Percentiles rank a stretch among this genome's conserved stretches.
phyloP scores from a whole-genome alignment of 345 rosid genomes.

The Camelina laxa region DNA sequence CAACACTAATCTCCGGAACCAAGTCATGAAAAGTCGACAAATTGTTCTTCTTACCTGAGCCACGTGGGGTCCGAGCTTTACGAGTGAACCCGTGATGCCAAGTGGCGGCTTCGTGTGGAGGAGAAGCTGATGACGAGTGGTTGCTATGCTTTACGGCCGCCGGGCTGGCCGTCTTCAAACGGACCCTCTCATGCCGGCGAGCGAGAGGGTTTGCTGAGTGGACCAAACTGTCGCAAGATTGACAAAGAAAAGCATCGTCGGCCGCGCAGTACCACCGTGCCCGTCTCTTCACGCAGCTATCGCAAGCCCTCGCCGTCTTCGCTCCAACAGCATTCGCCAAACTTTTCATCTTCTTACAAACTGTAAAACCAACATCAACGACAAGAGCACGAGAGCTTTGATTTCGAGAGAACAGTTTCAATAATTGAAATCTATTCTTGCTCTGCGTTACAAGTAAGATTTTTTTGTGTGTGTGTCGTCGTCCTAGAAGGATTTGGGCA shows the following conservation, averaged over 20 bases:
- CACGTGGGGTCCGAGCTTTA: conserved; percentile 85
- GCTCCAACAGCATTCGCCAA: conserved; percentile 73
- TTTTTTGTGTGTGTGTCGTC: too few relatives aligned
- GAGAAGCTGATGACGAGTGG: conserved; percentile 17
- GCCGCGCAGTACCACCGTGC: conserved; percentile 97
- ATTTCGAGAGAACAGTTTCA: conserved; percentile 7
- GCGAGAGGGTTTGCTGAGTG: conserved; percentile 93
- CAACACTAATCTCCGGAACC: conserved; percentile 78
- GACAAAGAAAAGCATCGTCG: conserved; percentile 98
- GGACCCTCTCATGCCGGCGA: conserved; percentile 81
- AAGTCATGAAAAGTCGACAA: conserved; percentile 45
- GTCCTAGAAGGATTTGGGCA: conserved; percentile 15
- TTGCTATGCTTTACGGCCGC: conserved; percentile 8
- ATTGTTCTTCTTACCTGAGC: conserved; percentile 42
- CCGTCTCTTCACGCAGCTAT: conserved; percentile 71
- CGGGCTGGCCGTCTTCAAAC: conserved; percentile 56
- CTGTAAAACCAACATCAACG: conserved; percentile 38
- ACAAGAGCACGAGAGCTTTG: conserved; percentile 20
- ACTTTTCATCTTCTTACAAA: conserved; percentile 47
- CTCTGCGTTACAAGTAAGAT: too few relatives aligned
- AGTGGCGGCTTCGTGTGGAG: conserved; percentile 46
- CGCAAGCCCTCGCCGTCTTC: conserved; percentile 89
- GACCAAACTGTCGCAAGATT: conserved; percentile 75
- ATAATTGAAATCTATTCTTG: conserved; percentile 15
- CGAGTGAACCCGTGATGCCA: conserved; percentile 87